phyloP scores from a whole-genome alignment of 352 stramenopile genomes.

The Pythium vanterpoolii region DNA sequence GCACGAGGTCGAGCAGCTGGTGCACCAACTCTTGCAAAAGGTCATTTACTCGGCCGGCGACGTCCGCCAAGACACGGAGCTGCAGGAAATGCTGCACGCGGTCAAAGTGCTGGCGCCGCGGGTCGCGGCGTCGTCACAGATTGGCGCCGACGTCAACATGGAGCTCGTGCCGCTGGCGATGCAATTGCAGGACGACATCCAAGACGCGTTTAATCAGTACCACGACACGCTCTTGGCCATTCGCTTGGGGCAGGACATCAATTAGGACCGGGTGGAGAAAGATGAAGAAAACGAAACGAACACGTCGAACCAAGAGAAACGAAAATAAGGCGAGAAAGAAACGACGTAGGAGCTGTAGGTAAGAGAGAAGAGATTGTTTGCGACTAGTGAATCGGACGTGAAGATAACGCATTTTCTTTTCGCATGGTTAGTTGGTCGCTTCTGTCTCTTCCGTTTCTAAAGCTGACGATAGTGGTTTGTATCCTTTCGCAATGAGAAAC shows the following conservation, averaged over 20 bases:
- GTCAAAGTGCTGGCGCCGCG: conserved; percentile 85
- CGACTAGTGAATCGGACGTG: background rate
- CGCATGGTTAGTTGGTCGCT: background rate
- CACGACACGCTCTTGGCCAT: conserved; percentile 86
- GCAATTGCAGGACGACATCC: conserved; percentile 89
- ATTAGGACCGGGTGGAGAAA: conserved; percentile 1
- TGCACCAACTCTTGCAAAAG: conserved; percentile 87
- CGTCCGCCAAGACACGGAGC: conserved; percentile 82
- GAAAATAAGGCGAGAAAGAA: background rate
- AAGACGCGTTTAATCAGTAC: conserved; percentile 90
- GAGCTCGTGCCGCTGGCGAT: conserved; percentile 86
- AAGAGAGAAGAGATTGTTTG: background rate
- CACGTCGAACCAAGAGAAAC: conserved; percentile 9
- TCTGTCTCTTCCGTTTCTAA: background rate
- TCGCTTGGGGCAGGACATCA: conserved; percentile 70
- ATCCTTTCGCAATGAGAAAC: conserved; percentile 80
- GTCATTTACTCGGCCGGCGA: conserved; percentile 86
- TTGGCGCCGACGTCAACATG: conserved; percentile 85
- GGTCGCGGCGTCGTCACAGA: conserved; percentile 80
- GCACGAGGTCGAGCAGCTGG: conserved; percentile 86
- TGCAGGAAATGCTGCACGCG: conserved; percentile 89
- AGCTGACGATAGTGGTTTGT: conserved; percentile 21
- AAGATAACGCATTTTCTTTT: no score
- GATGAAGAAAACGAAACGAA: background rate
- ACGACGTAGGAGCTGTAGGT: background rate